Percentiles rank a stretch among this genome's conserved stretches.
phyloP scores from a whole-genome alignment of 306 rosid species.

The Prunus mira region DNA sequence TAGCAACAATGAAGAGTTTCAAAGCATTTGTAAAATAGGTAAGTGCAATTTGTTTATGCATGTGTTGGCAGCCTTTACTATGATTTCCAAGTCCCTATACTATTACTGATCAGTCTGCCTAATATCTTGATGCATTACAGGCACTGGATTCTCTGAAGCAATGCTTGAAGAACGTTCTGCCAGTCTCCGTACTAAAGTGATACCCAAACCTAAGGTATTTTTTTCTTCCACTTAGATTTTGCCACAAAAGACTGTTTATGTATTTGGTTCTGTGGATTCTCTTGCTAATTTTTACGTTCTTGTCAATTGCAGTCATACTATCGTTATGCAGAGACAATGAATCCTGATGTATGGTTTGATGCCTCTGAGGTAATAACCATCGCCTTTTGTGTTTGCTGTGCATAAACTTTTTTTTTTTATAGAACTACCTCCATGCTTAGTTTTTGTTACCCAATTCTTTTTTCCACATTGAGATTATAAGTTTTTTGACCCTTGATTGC shows the following conservation, averaged over 20 bases:
- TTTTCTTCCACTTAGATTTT: constrained; percentile 12
- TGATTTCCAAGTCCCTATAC: constrained; percentile 10
- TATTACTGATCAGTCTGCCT: constrained; percentile 23
- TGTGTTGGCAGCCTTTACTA: constrained; percentile 16
- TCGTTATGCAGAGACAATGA: constrained; percentile 59
- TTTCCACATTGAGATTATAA: background rate
- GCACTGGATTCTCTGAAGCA: constrained; percentile 81
- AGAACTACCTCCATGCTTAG: background rate
- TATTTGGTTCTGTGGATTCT: background rate
- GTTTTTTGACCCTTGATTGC: background rate
- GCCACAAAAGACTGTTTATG: background rate
- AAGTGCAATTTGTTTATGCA: constrained; percentile 18
- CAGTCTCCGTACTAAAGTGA: constrained; percentile 73
- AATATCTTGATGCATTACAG: constrained; percentile 35
- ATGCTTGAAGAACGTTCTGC: constrained; percentile 73
- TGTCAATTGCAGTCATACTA: constrained; percentile 61
- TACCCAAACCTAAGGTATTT: constrained; percentile 74
- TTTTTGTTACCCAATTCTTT: constrained; percentile 4
- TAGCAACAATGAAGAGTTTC: constrained; percentile 71
- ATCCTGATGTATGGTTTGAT: constrained; percentile 97
- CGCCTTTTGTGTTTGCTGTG: constrained; percentile 13
- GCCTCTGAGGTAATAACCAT: constrained; percentile 60
- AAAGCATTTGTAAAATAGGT: constrained; percentile 95
- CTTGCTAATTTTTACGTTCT: constrained; percentile 17
- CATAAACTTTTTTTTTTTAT: background rate